Evolutionary conservation across 441 rosid genomes (phyloP).

Genomic region (Hypseocharis bilobata): DNA sequence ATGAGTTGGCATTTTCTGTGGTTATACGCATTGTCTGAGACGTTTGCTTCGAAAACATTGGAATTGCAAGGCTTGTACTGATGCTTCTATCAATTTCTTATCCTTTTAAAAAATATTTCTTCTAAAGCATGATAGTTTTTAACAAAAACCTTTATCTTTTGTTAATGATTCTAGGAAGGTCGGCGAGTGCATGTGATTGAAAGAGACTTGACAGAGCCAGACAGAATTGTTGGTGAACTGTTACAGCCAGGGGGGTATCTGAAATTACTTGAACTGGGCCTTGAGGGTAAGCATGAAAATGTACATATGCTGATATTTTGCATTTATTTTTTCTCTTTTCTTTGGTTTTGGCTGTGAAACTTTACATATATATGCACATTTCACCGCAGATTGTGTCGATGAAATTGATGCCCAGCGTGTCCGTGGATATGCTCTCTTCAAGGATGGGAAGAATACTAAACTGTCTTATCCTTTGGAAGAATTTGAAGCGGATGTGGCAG

Average conservation of each 20-base stretch:
- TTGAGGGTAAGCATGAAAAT: neutral
- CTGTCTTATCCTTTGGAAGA: slow-evolving; percentile 17
- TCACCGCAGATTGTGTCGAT: neutral
- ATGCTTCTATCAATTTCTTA: too few species aligned
- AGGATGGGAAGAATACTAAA: slow-evolving; percentile 14
- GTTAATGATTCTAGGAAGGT: neutral
- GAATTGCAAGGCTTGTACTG: neutral
- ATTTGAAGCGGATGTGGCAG: slow-evolving; percentile 15
- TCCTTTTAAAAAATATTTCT: too few species aligned
- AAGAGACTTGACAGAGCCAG: slow-evolving; percentile 7
- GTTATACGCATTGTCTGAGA: too few species aligned
- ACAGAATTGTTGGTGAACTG: slow-evolving; percentile 7
- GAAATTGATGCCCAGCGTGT: slow-evolving; percentile 15
- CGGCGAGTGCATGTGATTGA: slow-evolving; percentile 8
- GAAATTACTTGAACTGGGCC: slow-evolving; percentile 4
- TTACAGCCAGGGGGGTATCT: slow-evolving; percentile 8
- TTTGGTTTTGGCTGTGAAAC: neutral
- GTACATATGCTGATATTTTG: neutral
- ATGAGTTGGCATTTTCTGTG: neutral
- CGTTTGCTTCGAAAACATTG: neutral
- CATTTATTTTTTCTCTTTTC: too few species aligned
- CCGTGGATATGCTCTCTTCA: slow-evolving; percentile 19
- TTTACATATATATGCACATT: neutral
- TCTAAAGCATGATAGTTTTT: neutral
- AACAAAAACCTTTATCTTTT: neutral